Evolutionary conservation across 2,329 filamentous ascomycete genomes (phyloP).

Genomic region (Diaporthe sp.): DNA sequence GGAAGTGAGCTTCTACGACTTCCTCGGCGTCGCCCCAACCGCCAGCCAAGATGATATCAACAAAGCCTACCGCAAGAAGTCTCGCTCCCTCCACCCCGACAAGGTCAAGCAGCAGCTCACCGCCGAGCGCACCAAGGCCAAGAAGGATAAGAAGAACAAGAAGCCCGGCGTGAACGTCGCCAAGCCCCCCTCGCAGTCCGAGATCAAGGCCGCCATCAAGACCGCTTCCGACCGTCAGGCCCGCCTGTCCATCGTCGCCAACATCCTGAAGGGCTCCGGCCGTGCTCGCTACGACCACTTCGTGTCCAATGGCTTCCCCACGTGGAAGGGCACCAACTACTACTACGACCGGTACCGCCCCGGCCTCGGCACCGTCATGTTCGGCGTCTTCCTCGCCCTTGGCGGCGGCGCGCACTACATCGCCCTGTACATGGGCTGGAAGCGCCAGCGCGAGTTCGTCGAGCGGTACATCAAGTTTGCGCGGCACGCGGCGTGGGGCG

Average conservation of each 20-base stretch:
- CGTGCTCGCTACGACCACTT: slow-evolving; percentile 97
- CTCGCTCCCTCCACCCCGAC: slow-evolving; percentile 89
- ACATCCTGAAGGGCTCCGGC: slow-evolving; percentile 84
- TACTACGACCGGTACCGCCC: slow-evolving; percentile 97
- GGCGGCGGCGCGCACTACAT: slow-evolving; percentile 92
- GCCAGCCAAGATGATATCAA: slow-evolving; percentile 90
- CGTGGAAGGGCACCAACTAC: slow-evolving; percentile 97
- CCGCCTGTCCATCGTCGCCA: slow-evolving; percentile 85
- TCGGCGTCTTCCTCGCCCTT: slow-evolving; percentile 84
- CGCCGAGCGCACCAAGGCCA: slow-evolving; percentile 73
- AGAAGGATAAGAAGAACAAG: slow-evolving; percentile 65
- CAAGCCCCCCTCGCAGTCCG: slow-evolving; percentile 79
- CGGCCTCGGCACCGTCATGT: slow-evolving; percentile 85
- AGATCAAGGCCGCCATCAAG: slow-evolving; percentile 85
- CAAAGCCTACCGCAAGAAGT: slow-evolving; percentile 93
- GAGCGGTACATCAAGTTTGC: slow-evolving; percentile 93
- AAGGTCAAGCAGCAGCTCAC: slow-evolving; percentile 91
- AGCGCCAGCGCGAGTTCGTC: slow-evolving; percentile 91
- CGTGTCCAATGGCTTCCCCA: slow-evolving; percentile 90
- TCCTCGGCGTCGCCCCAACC: slow-evolving; percentile 80
- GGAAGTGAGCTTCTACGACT: slow-evolving; percentile 93
- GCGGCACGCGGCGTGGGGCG: slow-evolving; percentile 89
- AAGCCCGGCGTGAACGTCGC: slow-evolving; percentile 75
- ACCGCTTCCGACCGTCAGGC: slow-evolving; percentile 86
- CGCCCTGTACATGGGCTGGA: slow-evolving; percentile 87